phyloP scores from a whole-genome alignment of 2,329 filamentous ascomycete genomes.

The Lecanicillium sp. region DNA sequence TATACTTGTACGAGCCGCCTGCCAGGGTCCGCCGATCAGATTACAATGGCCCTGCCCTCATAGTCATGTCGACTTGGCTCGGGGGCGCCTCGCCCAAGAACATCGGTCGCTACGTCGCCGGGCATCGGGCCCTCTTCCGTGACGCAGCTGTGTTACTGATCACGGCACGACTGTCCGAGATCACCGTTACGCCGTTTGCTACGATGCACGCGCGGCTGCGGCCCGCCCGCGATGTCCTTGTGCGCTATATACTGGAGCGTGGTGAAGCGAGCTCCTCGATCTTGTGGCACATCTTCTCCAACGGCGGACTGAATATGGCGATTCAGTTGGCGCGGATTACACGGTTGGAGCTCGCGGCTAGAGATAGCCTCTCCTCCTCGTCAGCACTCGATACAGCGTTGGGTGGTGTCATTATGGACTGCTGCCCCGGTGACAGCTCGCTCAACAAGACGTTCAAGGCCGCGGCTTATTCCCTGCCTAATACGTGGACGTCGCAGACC shows the following conservation, averaged over 20 bases:
- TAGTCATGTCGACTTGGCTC: conserved; percentile 12
- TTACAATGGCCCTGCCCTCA: conserved; percentile 3
- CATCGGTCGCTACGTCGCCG: conserved; percentile 6
- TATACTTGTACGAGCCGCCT: conserved; percentile 10
- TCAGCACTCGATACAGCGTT: background rate
- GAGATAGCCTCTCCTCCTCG: background rate
- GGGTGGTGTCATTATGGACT: conserved; percentile 12
- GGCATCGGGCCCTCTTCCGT: background rate
- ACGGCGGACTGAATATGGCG: conserved; percentile 13
- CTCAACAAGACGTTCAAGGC: background rate
- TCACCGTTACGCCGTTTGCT: conserved; percentile 12
- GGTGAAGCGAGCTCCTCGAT: background rate
- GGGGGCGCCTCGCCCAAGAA: conserved; percentile 8
- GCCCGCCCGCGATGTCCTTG: conserved; percentile 8
- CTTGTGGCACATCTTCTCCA: conserved; percentile 12
- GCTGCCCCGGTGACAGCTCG: conserved; percentile 10
- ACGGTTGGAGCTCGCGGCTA: background rate
- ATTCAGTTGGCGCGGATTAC: conserved; percentile 11
- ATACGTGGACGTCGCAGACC: conserved; percentile 3
- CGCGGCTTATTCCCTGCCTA: conserved; percentile 9
- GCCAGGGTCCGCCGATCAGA: background rate
- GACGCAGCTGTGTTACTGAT: conserved; percentile 10
- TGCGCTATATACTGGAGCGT: background rate
- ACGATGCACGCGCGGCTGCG: conserved; percentile 10
- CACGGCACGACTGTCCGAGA: conserved; percentile 11